A percentile compares a stretch with the other conserved stretches of the same genome.
Conservation (phyloP, 441 rosid genomes). For the Daphne laureola region DNA sequence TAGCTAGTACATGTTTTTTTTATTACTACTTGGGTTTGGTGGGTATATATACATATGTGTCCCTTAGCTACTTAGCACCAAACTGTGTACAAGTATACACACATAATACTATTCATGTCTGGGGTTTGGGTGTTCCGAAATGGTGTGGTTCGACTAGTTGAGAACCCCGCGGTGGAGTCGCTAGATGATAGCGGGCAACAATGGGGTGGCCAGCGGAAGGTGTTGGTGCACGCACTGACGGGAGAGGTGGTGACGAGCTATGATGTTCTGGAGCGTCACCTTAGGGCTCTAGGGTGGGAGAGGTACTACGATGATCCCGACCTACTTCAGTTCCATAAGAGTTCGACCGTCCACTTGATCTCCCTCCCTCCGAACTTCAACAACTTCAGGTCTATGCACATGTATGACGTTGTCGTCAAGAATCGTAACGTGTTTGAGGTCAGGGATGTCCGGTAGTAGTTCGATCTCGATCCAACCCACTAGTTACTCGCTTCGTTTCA, state of each 20-base stretch:
- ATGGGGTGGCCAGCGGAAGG: constrained; percentile 28
- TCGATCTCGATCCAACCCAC: no score
- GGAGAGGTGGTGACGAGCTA: constrained; percentile 61
- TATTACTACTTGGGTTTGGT: not conserved
- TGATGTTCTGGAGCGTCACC: constrained; percentile 43
- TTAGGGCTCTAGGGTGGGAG: constrained; percentile 69
- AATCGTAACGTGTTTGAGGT: constrained; percentile 69
- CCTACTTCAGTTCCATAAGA: constrained; percentile 70
- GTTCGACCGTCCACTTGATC: constrained; percentile 57
- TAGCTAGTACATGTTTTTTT: constrained; percentile 11
- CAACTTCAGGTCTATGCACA: constrained; percentile 61
- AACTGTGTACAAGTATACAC: not conserved
- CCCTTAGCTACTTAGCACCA: not conserved
- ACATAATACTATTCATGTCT: no score
- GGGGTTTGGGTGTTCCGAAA: constrained; percentile 78
- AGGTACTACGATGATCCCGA: constrained; percentile 56
- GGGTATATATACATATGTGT: constrained; percentile 13
- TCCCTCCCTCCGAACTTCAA: constrained; percentile 71
- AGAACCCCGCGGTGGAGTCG: constrained; percentile 41
- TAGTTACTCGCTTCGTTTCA: no score
- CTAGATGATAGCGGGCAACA: constrained; percentile 20
- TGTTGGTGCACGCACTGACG: constrained; percentile 47
- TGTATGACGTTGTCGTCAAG: constrained; percentile 82
- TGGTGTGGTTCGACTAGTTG: constrained; percentile 54
- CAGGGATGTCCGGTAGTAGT: constrained; percentile 32